These are phyloP conservation scores for Ceratocystiopsis brevicomis DNA, from an alignment of 2,329 filamentous ascomycete genomes.

Conservation along the genomic window DNA sequence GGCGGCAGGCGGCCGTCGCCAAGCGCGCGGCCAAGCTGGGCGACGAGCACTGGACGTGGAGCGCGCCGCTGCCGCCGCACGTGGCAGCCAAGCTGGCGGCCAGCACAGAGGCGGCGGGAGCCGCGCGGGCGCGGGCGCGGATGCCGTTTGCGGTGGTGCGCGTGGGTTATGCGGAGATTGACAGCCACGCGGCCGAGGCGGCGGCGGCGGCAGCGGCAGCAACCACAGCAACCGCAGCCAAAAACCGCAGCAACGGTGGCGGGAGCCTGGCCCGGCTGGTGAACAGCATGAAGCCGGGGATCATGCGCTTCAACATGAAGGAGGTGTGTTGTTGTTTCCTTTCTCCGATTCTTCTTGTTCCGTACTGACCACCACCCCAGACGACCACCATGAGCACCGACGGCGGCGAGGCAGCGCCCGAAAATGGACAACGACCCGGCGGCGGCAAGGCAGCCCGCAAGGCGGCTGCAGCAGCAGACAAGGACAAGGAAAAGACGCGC, in stretches of 20 bases:
- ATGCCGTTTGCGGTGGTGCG: slow-evolving; percentile 36
- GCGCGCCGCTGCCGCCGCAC: slow-evolving; percentile 21
- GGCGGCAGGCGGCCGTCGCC: slow-evolving; percentile 40
- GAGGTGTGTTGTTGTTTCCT: slow-evolving; percentile 10
- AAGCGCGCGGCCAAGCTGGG: slow-evolving; percentile 41
- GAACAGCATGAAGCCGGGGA: slow-evolving; percentile 4
- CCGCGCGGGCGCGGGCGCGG: neutral
- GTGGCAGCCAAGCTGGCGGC: slow-evolving; percentile 12
- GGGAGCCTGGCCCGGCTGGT: neutral
- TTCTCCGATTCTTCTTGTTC: neutral
- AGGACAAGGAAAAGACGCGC: slow-evolving; percentile 33
- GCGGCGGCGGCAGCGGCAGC: slow-evolving; percentile 15
- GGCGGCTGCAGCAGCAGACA: neutral
- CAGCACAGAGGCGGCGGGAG: slow-evolving; percentile 14
- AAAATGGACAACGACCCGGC: neutral
- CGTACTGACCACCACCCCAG: neutral
- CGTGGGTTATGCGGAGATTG: slow-evolving; percentile 32
- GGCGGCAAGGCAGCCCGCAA: slow-evolving; percentile 2
- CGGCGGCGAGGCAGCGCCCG: neutral
- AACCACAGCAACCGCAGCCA: neutral
- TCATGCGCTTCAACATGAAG: slow-evolving; percentile 17
- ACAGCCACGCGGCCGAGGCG: slow-evolving; percentile 16
- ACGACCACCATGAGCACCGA: neutral
- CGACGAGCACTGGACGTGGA: slow-evolving; percentile 61
- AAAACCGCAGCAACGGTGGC: neutral